Evolutionary conservation across 805 yeast species (phyloP), one percentile per base, ranked within the genome.

Genomic region (Millerozyma miso): DNA sequence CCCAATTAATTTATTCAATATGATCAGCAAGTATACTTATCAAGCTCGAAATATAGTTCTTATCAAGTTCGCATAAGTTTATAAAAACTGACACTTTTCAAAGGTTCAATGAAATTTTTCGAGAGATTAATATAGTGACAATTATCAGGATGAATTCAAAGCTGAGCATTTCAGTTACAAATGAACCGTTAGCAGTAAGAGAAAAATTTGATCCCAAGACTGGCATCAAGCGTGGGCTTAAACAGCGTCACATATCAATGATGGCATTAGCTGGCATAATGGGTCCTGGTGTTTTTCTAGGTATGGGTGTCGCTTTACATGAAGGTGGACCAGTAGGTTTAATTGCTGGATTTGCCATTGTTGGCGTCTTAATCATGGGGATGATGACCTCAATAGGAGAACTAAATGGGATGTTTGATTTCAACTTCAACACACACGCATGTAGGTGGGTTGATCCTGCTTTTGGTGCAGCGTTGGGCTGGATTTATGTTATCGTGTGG

Each of bases 201-300:
- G 20, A 29, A 10, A 36, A 42, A 26, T 43, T 43, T 38, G n/a
- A n/a, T n/a, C n/a, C n/a, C n/a, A 41, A 31, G 10, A 36, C 46
- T 10, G 49, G 49, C 23, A 80, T 79, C 45, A 77, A 79, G 52
- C 67, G 88, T 55, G 76, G 73, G 15, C 60, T 77, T 15, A 74
- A 74, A 45, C 73, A 74, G 47, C 57, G 80, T 42, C 78, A 74
- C 52, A 65, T 75, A 32, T 70, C 79, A 8, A 52, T 77, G 42
- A 66, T 77, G 42, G 78, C 79, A 2, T 50, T 77, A 5, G 79
- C 81, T 26, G 82, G 83, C 35, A 70, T 79, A 39, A 74, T 79
- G 41, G 83, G 83, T 0, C 83, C 83, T 1, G 83, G 83, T 46
- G 71, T 71, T 18, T 62, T 77, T 39, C 69, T 79, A 23, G 78